These are phyloP conservation scores for Suillus spraguei DNA, from an alignment of 768 basidiomycete species.

Conservation along the genomic window DNA sequence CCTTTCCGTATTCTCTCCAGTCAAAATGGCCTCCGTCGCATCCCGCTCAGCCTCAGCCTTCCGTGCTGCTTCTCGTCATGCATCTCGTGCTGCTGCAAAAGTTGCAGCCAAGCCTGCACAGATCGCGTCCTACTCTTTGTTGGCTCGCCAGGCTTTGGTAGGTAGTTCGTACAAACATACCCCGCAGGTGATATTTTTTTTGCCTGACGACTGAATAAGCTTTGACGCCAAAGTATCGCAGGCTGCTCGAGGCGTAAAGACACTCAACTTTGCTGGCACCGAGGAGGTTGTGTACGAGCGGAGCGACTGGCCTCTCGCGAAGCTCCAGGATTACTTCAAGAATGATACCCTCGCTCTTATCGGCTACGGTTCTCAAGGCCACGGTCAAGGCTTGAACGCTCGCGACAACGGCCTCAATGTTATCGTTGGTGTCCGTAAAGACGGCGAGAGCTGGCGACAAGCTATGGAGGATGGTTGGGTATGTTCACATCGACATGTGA, in stretches of 20 bases:
- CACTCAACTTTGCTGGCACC: constrained; percentile 94
- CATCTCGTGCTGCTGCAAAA: constrained; percentile 50
- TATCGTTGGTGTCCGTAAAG: constrained; percentile 96
- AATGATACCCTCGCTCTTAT: constrained; percentile 99
- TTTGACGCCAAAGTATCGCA: constrained; percentile 11
- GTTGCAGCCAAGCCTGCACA: constrained; percentile 45
- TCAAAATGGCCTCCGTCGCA: constrained; percentile 63
- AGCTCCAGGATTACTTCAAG: constrained; percentile 99
- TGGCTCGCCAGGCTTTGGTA: constrained; percentile 46
- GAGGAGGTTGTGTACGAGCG: constrained; percentile 95
- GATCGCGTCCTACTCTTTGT: constrained; percentile 69
- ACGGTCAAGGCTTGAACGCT: constrained; percentile 98
- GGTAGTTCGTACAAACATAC: constrained; percentile 32
- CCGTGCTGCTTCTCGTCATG: constrained; percentile 67
- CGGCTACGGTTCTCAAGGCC: constrained; percentile 98
- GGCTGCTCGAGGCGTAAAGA: constrained; percentile 84
- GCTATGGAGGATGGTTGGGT: constrained; percentile 97
- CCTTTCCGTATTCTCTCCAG: constrained; percentile 10
- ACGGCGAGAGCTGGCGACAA: constrained; percentile 95
- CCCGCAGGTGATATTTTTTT: constrained; percentile 36
- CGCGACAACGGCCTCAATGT: constrained; percentile 99
- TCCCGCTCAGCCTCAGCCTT: constrained; percentile 67
- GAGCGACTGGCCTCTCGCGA: constrained; percentile 95
- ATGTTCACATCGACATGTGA: constrained; percentile 23
- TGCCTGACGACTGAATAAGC: not conserved